phyloP scores from a whole-genome alignment of 495 filamentous ascomycete genomes.

The Tuber microsphaerosporum region DNA sequence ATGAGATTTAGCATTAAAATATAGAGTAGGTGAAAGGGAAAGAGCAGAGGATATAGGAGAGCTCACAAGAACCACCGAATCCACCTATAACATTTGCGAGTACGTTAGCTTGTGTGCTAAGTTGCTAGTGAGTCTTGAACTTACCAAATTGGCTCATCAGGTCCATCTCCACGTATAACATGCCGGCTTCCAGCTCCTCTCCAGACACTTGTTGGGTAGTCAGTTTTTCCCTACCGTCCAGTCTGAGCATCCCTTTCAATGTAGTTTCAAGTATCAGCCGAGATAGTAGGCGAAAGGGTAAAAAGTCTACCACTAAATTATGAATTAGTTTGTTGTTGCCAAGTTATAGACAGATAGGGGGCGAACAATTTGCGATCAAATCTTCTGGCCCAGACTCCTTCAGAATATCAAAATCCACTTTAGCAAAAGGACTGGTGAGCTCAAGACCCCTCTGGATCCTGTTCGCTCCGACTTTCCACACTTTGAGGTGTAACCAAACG shows the following conservation, averaged over 20 bases:
- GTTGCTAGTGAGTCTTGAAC: no score
- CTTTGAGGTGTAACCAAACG: constrained; percentile 6
- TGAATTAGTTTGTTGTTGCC: neutral
- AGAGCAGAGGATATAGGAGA: no score
- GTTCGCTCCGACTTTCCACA: neutral
- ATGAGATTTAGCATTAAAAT: no score
- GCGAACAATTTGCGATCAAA: neutral
- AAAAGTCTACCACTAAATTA: neutral
- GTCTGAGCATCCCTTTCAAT: constrained; percentile 5
- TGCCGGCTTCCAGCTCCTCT: no score
- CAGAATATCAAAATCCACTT: neutral
- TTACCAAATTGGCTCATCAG: no score
- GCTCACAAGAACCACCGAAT: no score
- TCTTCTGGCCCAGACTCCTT: neutral
- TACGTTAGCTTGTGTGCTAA: no score
- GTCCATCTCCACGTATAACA: no score
- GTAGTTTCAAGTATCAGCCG: constrained; percentile 11
- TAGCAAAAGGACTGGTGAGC: no score
- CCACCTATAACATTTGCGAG: no score
- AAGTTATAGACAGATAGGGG: neutral
- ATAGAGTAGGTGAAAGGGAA: no score
- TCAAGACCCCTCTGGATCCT: neutral
- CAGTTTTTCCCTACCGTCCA: neutral
- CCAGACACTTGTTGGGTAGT: neutral
- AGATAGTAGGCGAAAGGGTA: neutral